These are phyloP conservation scores for Pleurotus salmoneostramineus DNA, from an alignment of 768 basidiomycete species.

Conservation along the genomic window DNA sequence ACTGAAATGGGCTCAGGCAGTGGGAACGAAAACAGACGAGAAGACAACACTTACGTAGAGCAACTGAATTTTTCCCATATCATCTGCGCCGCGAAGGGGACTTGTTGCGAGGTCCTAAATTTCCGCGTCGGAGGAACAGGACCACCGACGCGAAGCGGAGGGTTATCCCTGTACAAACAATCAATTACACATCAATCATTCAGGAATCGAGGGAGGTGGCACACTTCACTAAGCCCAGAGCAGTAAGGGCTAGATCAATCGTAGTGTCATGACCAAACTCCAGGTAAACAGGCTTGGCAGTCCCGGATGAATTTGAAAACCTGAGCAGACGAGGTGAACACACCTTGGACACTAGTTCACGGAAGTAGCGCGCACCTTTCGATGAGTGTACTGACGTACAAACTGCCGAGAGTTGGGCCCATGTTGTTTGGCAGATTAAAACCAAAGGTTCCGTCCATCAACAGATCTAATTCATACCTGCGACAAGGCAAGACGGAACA, in stretches of 20 bases:
- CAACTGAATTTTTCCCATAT: slow-evolving; percentile 39
- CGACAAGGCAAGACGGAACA: background rate
- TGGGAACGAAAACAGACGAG: background rate
- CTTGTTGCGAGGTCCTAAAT: slow-evolving; percentile 33
- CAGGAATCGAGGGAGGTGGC: background rate
- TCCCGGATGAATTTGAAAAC: slow-evolving; percentile 28
- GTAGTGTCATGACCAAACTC: slow-evolving; percentile 41
- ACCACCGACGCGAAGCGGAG: slow-evolving; percentile 22
- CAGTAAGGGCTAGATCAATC: slow-evolving; percentile 32
- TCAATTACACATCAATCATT: background rate
- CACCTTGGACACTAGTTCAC: background rate
- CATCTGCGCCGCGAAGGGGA: slow-evolving; percentile 41
- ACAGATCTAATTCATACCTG: slow-evolving; percentile 36
- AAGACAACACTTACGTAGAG: slow-evolving; percentile 20
- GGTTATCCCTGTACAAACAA: slow-evolving; percentile 23
- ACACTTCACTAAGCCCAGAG: slow-evolving; percentile 32
- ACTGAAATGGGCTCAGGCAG: slow-evolving; percentile 13
- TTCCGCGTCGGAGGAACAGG: slow-evolving; percentile 22
- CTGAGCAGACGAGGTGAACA: slow-evolving; percentile 13
- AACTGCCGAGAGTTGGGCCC: slow-evolving; percentile 31
- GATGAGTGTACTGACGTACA: slow-evolving; percentile 34
- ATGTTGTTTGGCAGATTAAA: slow-evolving; percentile 26
- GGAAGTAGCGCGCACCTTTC: slow-evolving; percentile 22
- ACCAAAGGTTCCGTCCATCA: slow-evolving; percentile 33
- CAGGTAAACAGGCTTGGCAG: slow-evolving; percentile 28